phyloP scores from a whole-genome alignment of 164 flowering plant genomes.

The Magnolia sinica region DNA sequence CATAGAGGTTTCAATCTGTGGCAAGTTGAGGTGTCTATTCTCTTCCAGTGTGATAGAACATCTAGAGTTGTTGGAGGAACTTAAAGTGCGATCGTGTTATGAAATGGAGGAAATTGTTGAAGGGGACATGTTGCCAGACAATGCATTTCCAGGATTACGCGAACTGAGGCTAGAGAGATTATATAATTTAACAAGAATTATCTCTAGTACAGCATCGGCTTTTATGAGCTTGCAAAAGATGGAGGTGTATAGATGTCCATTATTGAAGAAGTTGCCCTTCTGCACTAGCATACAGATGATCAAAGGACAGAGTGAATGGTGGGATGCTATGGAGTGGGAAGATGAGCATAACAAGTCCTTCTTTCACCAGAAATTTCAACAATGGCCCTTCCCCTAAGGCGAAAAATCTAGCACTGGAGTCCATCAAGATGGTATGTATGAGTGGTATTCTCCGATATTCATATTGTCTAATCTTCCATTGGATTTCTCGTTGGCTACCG shows the following conservation, averaged over 20 bases:
- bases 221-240: not conserved
- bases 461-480: too few relatives aligned
- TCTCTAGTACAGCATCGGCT: not conserved
- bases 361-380: not conserved
- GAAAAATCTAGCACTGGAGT: too few relatives aligned
- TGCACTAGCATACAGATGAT: conserved; percentile 1
- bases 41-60: not conserved
- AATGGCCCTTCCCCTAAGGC: not conserved
- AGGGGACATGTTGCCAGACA: not conserved
- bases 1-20: not conserved
- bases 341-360: not conserved
- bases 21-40: not conserved
- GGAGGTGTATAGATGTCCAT: not conserved
- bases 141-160: not conserved
- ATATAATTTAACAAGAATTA: not conserved
- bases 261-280: not conserved
- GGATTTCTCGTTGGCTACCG: too few relatives aligned
- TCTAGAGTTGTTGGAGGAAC: not conserved
- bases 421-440: too few relatives aligned
- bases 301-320: not conserved
- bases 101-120: conserved; percentile 3
- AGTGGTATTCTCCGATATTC: too few relatives aligned
- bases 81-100: not conserved
- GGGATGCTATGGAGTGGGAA: not conserved
- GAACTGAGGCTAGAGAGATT: not conserved